A percentile compares a stretch with the other conserved stretches of the same genome.
These are phyloP conservation scores for Ormosia emarginata DNA, from an alignment of 306 rosid genomes.

Conservation along the genomic window DNA sequence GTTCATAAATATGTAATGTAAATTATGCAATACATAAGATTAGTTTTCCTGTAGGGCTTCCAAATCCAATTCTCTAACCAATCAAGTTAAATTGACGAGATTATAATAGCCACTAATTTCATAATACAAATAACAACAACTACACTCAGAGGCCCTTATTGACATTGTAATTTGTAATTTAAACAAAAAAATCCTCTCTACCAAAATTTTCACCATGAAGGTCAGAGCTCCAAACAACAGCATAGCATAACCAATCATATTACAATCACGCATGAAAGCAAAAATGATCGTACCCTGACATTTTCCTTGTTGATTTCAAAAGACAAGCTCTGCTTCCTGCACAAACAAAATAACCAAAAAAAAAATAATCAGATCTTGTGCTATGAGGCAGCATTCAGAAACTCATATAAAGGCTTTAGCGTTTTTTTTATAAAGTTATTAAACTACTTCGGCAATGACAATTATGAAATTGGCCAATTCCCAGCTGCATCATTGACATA, in stretches of 20 bases:
- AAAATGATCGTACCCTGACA: constrained; percentile 39
- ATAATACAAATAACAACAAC: background rate
- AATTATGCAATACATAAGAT: background rate
- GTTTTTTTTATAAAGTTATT: no score
- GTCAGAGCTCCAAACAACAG: background rate
- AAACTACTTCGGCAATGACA: no score
- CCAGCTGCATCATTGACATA: no score
- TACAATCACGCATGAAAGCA: background rate
- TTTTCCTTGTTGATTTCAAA: background rate
- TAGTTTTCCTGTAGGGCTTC: background rate
- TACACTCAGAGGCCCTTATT: background rate
- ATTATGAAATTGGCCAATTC: no score
- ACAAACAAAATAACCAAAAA: background rate
- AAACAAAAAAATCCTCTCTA: background rate
- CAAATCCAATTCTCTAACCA: background rate
- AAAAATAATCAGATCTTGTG: background rate
- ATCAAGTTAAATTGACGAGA: background rate
- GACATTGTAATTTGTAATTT: background rate
- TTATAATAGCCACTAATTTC: background rate
- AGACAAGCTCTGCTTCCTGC: constrained; percentile 25
- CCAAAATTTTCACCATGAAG: background rate
- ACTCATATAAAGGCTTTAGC: background rate
- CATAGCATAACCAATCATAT: background rate
- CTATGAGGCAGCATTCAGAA: background rate
- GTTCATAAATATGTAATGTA: background rate